Base-by-base conservation (phyloP, 345 rosid genomes). In the Raphanus sativus region DNA sequence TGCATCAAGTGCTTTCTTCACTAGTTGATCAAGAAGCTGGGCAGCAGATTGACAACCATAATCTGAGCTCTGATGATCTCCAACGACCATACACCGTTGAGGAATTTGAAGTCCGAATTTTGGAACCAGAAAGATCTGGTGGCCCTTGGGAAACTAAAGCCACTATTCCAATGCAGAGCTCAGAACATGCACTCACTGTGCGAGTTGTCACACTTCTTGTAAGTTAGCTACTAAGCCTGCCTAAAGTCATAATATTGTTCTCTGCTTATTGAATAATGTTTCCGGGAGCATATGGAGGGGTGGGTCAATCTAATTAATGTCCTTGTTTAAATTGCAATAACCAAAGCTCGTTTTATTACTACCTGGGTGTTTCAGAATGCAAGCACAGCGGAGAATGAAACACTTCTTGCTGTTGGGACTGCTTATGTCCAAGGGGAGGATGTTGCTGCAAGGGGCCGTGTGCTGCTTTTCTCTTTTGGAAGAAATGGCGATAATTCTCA, bases 361-460 rank as follows among this genome's bases (percentile, higher is more conserved):
- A 30, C 62, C 4, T 71, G 63, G 34, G 67, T 72, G 60, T 82
- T 73, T 69, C 91, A 95, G 99, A 95, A 95, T 83, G 78, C 89
- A 69, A 83, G 80, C 74, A 95, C 94, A 56, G 80, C 83, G 74
- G 98, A 92, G 79, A 95, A 92, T 79, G 98, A 95, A 75, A 87
- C 90, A 24, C 89, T 95, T 76, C 83, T 95, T 81, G 99, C 98
- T 45, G 74, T 91, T 81, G 99, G 98, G 68, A 95, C 99, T 80
- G 98, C 98, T 32, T 95, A 92, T 76, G 94, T 89, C 76, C 99
- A 95, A 86, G 98, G 99, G 76, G 98, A 95, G 88, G 99, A 95
- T 87, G 99, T 95, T 75, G 99, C 98, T 42, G 98, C 89, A 62
- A 91, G 98, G 81, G 99, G 99, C 24, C 98, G 98, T 36, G 89